These are phyloP conservation scores for Solanum ossicruentum DNA, from an alignment of 257 asterid species.

Conservation along the genomic window DNA sequence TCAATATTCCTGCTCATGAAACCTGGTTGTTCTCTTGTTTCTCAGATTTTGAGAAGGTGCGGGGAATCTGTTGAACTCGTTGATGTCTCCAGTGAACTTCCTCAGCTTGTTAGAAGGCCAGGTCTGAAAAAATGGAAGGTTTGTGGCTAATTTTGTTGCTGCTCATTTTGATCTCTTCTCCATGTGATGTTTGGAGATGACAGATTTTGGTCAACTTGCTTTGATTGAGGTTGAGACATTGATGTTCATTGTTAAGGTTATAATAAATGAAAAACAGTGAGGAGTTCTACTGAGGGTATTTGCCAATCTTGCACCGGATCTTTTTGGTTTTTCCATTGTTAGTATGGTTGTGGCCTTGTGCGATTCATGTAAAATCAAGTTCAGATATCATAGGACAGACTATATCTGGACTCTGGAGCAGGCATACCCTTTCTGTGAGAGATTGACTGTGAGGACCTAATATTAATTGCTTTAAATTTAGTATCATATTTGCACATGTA, in stretches of 20 bases:
- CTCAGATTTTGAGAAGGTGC: conserved; percentile 74
- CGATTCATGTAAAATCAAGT: background rate
- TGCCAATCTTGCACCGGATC: background rate
- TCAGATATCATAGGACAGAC: background rate
- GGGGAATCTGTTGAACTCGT: conserved; percentile 69
- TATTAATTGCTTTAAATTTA: background rate
- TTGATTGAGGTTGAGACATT: background rate
- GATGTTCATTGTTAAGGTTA: background rate
- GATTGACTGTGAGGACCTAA: background rate
- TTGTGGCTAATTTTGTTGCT: background rate
- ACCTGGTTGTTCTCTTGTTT: conserved; percentile 5
- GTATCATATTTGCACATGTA: background rate
- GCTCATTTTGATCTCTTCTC: background rate
- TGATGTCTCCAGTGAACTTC: conserved; percentile 80
- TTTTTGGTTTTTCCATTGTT: background rate
- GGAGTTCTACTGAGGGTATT: background rate
- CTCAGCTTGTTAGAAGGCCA: conserved; percentile 82
- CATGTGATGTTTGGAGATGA: background rate
- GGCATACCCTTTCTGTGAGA: background rate
- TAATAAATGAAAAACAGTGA: background rate
- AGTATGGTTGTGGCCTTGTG: background rate
- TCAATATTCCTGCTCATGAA: background rate
- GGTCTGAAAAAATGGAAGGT: conserved; percentile 95
- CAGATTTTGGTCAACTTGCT: background rate
- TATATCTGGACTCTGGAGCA: background rate